A percentile compares a stretch with the other conserved stretches of the same genome.
These are phyloP conservation scores for Monilinia aucupariae DNA, from an alignment of 2,329 filamentous ascomycete genomes.

Conservation along the genomic window DNA sequence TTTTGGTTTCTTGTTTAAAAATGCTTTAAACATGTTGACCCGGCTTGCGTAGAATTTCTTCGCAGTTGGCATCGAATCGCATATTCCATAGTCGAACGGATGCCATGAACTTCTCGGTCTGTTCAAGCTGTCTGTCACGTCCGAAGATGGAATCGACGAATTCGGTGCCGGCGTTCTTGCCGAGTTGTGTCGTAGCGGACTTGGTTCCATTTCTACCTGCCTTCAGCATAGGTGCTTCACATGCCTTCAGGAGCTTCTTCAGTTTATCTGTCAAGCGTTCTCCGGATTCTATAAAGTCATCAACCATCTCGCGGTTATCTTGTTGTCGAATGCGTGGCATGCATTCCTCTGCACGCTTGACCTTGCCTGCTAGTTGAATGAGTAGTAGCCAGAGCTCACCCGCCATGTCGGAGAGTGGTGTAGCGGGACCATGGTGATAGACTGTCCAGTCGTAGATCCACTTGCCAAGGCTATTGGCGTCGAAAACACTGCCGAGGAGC, in stretches of 20 bases:
- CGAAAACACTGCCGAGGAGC: slow-evolving; percentile 90
- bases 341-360: slow-evolving; percentile 82
- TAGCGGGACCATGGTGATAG: slow-evolving; percentile 74
- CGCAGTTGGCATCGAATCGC: slow-evolving; percentile 93
- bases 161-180: slow-evolving; percentile 86
- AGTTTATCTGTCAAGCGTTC: slow-evolving; percentile 83
- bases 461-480: slow-evolving; percentile 94
- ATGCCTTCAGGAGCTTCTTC: slow-evolving; percentile 79
- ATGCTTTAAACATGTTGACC: slow-evolving; percentile 26
- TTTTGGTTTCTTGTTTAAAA: background rate
- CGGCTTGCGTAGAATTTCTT: slow-evolving; percentile 69
- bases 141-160: slow-evolving; percentile 97
- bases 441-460: slow-evolving; percentile 99
- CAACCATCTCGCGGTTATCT: slow-evolving; percentile 73
- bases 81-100: slow-evolving; percentile 63
- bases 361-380: slow-evolving; percentile 88
- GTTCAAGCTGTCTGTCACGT: slow-evolving; percentile 79
- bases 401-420: slow-evolving; percentile 82
- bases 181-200: slow-evolving; percentile 62
- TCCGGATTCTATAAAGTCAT: slow-evolving; percentile 86
- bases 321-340: slow-evolving; percentile 64
- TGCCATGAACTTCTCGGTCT: slow-evolving; percentile 90
- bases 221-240: slow-evolving; percentile 93
- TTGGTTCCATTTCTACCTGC: slow-evolving; percentile 68
- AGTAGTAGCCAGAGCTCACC: slow-evolving; percentile 93